Percentiles rank a stretch among this genome's conserved stretches.
These are phyloP conservation scores for Ophiostoma sp. DNA, from an alignment of 2,329 filamentous ascomycete genomes.

Conservation along the genomic window DNA sequence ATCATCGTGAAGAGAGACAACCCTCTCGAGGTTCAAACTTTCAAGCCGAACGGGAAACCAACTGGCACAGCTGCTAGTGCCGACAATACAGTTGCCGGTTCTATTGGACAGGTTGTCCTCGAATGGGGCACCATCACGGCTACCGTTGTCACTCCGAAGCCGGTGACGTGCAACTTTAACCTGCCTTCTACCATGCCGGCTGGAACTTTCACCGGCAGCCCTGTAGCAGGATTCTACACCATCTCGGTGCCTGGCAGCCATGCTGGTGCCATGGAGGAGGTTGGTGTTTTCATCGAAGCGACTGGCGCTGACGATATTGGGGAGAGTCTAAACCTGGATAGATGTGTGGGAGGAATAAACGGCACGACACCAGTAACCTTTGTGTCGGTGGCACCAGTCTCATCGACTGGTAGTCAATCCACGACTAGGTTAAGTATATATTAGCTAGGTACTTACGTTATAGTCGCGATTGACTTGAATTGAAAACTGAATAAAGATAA, in stretches of 20 bases:
- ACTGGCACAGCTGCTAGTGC: not conserved
- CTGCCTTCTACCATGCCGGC: not conserved
- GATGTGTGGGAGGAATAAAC: not conserved
- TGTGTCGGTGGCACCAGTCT: not conserved
- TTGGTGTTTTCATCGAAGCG: not conserved
- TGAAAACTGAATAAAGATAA: too few species aligned
- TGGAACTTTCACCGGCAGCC: not conserved
- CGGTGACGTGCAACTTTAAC: not conserved
- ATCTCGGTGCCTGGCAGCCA: not conserved
- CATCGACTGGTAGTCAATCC: not conserved
- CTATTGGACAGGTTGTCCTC: not conserved
- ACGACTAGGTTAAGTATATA: too few species aligned
- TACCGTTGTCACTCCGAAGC: not conserved
- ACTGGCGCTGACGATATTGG: slow-evolving; percentile 8
- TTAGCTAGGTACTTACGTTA: too few species aligned
- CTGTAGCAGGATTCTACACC: not conserved
- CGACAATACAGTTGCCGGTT: not conserved
- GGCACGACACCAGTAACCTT: not conserved
- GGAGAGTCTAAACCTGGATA: slow-evolving; percentile 8
- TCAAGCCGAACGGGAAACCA: not conserved
- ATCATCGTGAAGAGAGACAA: not conserved
- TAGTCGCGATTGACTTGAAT: too few species aligned
- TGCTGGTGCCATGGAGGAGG: not conserved
- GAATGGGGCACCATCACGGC: not conserved
- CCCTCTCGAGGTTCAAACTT: not conserved